phyloP scores from a whole-genome alignment of 2,329 filamentous ascomycete genomes.

The Penicillium vulpinum region DNA sequence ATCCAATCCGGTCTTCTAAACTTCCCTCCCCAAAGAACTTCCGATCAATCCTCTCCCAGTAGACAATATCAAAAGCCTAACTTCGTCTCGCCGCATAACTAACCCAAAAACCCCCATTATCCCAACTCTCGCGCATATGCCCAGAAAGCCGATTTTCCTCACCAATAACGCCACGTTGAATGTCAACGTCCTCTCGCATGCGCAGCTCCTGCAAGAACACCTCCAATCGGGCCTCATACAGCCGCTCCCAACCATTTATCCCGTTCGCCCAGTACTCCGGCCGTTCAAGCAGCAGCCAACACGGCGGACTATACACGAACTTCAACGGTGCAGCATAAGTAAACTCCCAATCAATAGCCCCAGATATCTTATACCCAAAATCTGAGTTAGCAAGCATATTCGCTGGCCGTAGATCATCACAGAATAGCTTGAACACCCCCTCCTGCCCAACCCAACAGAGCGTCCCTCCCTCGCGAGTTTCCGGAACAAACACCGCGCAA shows the following conservation, averaged over 20 bases:
- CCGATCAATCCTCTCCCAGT: slow-evolving; percentile 19
- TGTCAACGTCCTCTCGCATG: neutral
- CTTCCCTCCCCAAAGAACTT: slow-evolving; percentile 23
- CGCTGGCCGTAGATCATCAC: slow-evolving; percentile 20
- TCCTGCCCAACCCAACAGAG: slow-evolving; percentile 19
- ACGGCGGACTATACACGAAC: slow-evolving; percentile 25
- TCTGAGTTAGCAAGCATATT: slow-evolving; percentile 15
- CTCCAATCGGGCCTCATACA: too few species aligned
- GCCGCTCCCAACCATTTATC: too few species aligned
- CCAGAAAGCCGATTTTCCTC: slow-evolving; percentile 6
- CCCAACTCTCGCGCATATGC: slow-evolving; percentile 22
- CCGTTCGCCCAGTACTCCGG: slow-evolving; percentile 27
- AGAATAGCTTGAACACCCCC: slow-evolving; percentile 22
- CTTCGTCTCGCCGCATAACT: slow-evolving; percentile 21
- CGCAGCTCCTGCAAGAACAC: slow-evolving; percentile 20
- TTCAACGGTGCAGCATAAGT: slow-evolving; percentile 5
- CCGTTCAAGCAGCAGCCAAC: slow-evolving; percentile 25
- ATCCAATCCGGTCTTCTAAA: slow-evolving; percentile 15
- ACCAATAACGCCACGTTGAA: neutral
- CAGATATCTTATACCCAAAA: neutral
- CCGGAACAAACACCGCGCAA: slow-evolving; percentile 21
- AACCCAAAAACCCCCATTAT: slow-evolving; percentile 26
- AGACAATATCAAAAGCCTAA: slow-evolving; percentile 22
- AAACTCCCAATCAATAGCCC: neutral
- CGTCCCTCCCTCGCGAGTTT: slow-evolving; percentile 14